Conservation (phyloP, 228 moss, liverwort and hornwort species). For the Sphagnum magellanicum region DNA sequence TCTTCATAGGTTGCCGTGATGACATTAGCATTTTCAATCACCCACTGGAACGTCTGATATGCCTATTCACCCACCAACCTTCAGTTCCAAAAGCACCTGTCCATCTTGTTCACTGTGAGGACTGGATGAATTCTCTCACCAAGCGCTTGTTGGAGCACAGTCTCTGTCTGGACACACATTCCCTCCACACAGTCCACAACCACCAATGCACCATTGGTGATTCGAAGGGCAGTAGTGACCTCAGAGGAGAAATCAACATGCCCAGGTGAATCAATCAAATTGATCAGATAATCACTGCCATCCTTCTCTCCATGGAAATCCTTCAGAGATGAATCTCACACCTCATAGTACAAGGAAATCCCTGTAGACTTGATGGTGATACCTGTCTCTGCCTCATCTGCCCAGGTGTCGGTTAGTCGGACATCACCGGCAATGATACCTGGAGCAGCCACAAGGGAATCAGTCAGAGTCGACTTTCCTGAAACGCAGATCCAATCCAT, state of each 20-base stretch:
- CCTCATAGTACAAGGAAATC: too few species aligned
- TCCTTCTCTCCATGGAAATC: background rate
- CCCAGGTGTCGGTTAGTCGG: background rate
- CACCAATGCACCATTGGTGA: constrained; percentile 1
- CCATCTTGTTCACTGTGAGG: constrained; percentile 18
- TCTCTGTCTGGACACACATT: background rate
- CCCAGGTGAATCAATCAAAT: background rate
- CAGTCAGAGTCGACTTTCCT: too few species aligned
- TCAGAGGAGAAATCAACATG: too few species aligned
- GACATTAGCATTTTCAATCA: constrained; percentile 23
- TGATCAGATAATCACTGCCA: background rate
- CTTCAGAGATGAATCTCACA: background rate
- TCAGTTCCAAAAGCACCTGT: constrained; percentile 15
- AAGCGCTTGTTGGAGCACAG: constrained; percentile 1
- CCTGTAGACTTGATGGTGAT: too few species aligned
- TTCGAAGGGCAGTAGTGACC: background rate
- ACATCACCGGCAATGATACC: background rate
- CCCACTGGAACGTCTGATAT: constrained; percentile 20
- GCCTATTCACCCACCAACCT: constrained; percentile 18
- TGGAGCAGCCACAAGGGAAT: too few species aligned
- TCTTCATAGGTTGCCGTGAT: constrained; percentile 27
- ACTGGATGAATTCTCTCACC: background rate
- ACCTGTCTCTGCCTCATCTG: too few species aligned
- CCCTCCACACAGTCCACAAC: background rate
- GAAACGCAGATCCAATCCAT: background rate